Conservation (phyloP, 306 rosid species). For the Parietaria judaica region DNA sequence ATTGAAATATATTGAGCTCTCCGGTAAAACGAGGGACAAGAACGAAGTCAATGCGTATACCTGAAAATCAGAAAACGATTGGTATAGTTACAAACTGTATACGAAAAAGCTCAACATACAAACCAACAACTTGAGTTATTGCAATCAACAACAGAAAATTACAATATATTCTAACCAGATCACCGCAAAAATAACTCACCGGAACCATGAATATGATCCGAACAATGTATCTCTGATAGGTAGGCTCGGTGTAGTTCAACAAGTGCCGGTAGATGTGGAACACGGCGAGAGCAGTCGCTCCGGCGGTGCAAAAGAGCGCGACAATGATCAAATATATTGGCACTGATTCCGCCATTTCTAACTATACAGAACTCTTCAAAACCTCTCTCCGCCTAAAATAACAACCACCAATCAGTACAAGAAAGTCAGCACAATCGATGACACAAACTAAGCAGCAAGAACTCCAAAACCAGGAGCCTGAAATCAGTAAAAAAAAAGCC, state of each 20-base stretch:
- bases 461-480: conserved; percentile 12
- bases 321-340: conserved; percentile 49
- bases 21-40: conserved; percentile 77
- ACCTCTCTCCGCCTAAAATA: background rate
- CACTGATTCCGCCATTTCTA: conserved; percentile 47
- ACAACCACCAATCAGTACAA: background rate
- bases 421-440: background rate
- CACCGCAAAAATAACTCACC: conserved; percentile 34
- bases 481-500: background rate
- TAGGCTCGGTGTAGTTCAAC: conserved; percentile 88
- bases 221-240: conserved; percentile 87
- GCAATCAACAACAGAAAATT: background rate
- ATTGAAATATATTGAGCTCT: conserved; percentile 71
- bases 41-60: conserved; percentile 89
- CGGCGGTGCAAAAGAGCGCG: conserved; percentile 82
- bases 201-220: conserved; percentile 96
- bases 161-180: background rate
- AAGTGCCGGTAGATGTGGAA: conserved; percentile 82
- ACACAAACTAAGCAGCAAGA: background rate
- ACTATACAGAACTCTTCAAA: background rate
- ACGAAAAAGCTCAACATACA: conserved; percentile 6
- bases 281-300: conserved; percentile 70
- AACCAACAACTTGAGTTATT: background rate
- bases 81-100: conserved; percentile 8
- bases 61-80: conserved; percentile 33